Evolutionary conservation across 768 basidiomycete species (phyloP).

Genomic region (Megacollybia marginata): DNA sequence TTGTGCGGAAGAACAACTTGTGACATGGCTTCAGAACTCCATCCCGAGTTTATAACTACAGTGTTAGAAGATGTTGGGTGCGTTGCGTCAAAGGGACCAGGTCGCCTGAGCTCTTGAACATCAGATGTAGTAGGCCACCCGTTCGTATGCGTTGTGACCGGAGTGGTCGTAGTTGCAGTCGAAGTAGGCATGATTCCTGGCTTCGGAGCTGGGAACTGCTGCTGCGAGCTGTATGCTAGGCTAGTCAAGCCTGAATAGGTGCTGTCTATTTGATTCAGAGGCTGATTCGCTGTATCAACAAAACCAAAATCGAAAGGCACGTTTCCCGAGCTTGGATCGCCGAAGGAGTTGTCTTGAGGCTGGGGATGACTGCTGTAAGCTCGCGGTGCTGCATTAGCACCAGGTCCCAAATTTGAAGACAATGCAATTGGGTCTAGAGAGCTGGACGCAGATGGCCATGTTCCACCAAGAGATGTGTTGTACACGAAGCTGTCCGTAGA

Average conservation of each 20-base stretch:
- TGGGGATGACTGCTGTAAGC: background rate
- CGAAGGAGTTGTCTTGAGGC: background rate
- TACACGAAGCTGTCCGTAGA: conserved; percentile 23
- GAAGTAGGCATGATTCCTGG: too few relatives aligned
- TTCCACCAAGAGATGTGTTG: conserved; percentile 24
- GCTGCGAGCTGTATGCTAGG: too few relatives aligned
- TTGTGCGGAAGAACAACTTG: conserved; percentile 24
- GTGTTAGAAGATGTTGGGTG: conserved; percentile 36
- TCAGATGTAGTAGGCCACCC: conserved; percentile 26
- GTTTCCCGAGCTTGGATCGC: background rate
- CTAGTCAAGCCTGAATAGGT: too few relatives aligned
- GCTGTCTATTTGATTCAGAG: too few relatives aligned
- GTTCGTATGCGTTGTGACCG: too few relatives aligned
- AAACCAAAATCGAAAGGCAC: background rate
- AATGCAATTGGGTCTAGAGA: too few relatives aligned
- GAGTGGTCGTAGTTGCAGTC: too few relatives aligned
- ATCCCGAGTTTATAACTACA: conserved; percentile 4
- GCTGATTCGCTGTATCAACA: background rate
- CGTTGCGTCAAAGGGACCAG: conserved; percentile 34
- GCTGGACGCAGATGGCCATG: conserved; percentile 20
- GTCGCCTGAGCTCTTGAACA: conserved; percentile 19
- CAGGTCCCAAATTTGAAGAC: background rate
- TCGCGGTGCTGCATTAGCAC: background rate
- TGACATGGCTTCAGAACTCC: conserved; percentile 14
- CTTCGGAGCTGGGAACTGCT: too few relatives aligned